phyloP scores from a whole-genome alignment of 805 yeast species.

The Ogataea minuta region DNA sequence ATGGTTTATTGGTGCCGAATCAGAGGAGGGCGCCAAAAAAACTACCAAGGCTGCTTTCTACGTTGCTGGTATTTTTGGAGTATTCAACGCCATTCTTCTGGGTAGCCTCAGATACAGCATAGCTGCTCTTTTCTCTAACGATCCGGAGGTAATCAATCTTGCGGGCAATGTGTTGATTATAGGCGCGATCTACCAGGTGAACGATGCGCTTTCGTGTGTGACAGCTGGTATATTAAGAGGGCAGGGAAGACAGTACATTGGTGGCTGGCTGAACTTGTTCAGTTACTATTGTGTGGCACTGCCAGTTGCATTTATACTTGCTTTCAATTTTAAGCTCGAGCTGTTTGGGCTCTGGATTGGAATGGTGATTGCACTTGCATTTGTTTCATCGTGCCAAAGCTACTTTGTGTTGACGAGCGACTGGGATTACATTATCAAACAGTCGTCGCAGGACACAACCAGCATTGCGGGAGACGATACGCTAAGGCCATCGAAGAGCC shows the following conservation, averaged over 20 bases:
- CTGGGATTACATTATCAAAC: slow-evolving; percentile 31
- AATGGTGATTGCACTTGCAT: slow-evolving; percentile 48
- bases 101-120: slow-evolving; percentile 42
- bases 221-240: slow-evolving; percentile 78
- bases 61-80: slow-evolving; percentile 37
- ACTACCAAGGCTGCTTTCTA: slow-evolving; percentile 38
- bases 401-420: slow-evolving; percentile 29
- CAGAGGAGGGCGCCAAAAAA: slow-evolving; percentile 36
- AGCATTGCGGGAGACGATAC: slow-evolving; percentile 8
- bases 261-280: slow-evolving; percentile 55
- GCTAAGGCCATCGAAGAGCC: slow-evolving; percentile 17
- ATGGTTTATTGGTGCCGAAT: slow-evolving; percentile 46
- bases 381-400: slow-evolving; percentile 47
- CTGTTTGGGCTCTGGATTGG: slow-evolving; percentile 68
- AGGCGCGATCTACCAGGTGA: slow-evolving; percentile 66
- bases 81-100: slow-evolving; percentile 46
- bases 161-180: slow-evolving; percentile 57
- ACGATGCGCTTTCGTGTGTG: slow-evolving; percentile 67
- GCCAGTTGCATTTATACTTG: slow-evolving; percentile 54
- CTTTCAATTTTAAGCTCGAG: slow-evolving; percentile 49
- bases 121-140: slow-evolving; percentile 58
- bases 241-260: slow-evolving; percentile 68
- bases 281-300: slow-evolving; percentile 62
- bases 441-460: slow-evolving; percentile 31
- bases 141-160: slow-evolving; percentile 50